Base-by-base conservation (phyloP, 1,284 basidiomycete genomes). In the Sanghuangporus sanghuang region DNA sequence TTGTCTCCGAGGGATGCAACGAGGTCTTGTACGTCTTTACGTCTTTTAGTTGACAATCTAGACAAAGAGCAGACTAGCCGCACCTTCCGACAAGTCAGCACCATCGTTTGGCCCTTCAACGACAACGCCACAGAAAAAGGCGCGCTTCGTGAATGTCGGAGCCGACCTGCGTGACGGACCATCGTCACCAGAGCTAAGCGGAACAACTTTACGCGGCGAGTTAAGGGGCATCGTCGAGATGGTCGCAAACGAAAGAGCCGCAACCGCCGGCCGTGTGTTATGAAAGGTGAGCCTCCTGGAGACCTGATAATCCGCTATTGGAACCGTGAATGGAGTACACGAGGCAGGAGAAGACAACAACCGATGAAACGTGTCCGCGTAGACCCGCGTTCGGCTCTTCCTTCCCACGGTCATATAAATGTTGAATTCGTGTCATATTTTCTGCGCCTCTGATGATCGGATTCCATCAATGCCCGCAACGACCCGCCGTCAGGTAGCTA, bases 61-160 rank as follows among this genome's bases (percentile, higher is more conserved):
- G n/a, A 18, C 46, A 40, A 38, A 42, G 11, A n/a, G 14, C 7
- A 18, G 21, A 52, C 27, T 39, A 38, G 36, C 2, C 35, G 50
- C 69, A 88, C 90, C 91, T 75, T 87, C 84, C 50, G 87, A 80
- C 61, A 92, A 80, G 65, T 83, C 80, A 68, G 78, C 81, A 1
- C 86, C 87, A 69, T 82, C 80, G 65, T 87, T 86, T 44, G 86
- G 84, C 58, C 86, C 88, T 74, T 93, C 90, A 35, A 93, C 87
- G 21, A 93, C 90, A 39, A 93, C 89, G 42, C 87, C 87, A 69
- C 88, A 91, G 73, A 87, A 90, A 74, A 92, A 93, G 36, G 85
- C 86, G 71, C 90, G 87, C 72, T 81, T 87, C 2, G 86, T 92
- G 66, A 81, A 67, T 48, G 73, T 72, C n/a, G 78, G 73, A 66